Base-by-base conservation (phyloP, 768 basidiomycete species). In the Collybia mongolica region DNA sequence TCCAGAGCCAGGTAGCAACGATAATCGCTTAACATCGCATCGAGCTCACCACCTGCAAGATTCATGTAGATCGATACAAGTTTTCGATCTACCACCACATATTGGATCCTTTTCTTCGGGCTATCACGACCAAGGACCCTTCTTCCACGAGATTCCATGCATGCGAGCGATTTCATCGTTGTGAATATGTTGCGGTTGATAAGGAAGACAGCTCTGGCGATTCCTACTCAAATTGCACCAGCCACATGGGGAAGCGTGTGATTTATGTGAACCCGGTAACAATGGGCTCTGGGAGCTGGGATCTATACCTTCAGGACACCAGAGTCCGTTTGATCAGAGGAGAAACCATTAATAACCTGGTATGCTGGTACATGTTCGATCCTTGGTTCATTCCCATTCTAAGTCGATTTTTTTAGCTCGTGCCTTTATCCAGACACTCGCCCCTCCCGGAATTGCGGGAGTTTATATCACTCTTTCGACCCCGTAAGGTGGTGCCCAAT, bases 11-110 rank as follows among this genome's bases (percentile, higher is more conserved):
- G 70, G 90, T 88, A 55, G 19, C 64, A n/a, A n/a, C n/a, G n/a
- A n/a, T 60, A 9, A 37, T 46, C 9, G 1, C 14, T n/a, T 46
- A 8, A 39, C 41, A 6, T 36, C 26, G 12, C 11, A 23, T 15
- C n/a, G 23, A 18, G 19, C 20, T 52, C 4, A 53, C 32, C 39
- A 9, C 40, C 39, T 20, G 35, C 3, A 53, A 91, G 89, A 86
- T 98, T 51, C 95, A 98, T 60, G 76, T 95, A 29, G 95, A 98
- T 65, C 79, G 89, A 29, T 97, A 98, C 73, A 97, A 98, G 62
- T 61, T 83, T 58, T 63, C 68, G 2, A 78, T 96, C 15, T 93
- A 85, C 58, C 69, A 75, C 0, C 72, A 72, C 52, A 53, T 72
- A 2, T 74, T 75, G 0, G 86, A 91, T 56, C 83, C 84, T 0